Evolutionary conservation across 176 grass and related monocot species (phyloP).

Genomic region (Elymus sibiricus): DNA sequence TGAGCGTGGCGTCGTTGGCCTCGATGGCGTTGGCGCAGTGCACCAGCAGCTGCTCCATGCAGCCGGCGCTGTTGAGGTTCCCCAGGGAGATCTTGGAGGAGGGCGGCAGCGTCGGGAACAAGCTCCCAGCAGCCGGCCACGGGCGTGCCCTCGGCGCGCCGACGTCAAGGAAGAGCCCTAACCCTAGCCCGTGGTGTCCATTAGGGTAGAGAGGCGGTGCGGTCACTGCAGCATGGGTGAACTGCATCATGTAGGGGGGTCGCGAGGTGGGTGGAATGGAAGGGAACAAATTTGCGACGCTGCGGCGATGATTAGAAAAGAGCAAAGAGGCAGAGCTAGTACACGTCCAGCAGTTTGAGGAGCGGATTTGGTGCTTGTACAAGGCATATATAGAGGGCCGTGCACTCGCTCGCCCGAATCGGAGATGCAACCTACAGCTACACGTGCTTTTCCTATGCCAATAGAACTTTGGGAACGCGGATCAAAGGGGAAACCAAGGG

Average conservation of each 20-base stretch:
- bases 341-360: slow-evolving; percentile 48
- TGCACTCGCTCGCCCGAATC: slow-evolving; percentile 52
- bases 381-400: slow-evolving; percentile 92
- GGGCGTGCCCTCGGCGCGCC: slow-evolving; percentile 25
- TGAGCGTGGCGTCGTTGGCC: slow-evolving; percentile 90
- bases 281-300: slow-evolving; percentile 18
- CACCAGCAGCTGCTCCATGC: slow-evolving; percentile 98
- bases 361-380: slow-evolving; percentile 91
- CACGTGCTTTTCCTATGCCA: slow-evolving; percentile 39
- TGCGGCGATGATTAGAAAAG: slow-evolving; percentile 43
- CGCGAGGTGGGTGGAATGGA: slow-evolving; percentile 9
- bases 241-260: slow-evolving; percentile 90
- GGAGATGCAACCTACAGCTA: slow-evolving; percentile 28
- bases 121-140: slow-evolving; percentile 37
- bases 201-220: slow-evolving; percentile 46
- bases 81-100: slow-evolving; percentile 56
- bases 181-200: slow-evolving; percentile 40
- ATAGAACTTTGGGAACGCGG: slow-evolving; percentile 43
- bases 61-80: slow-evolving; percentile 61
- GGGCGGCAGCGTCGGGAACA: slow-evolving; percentile 32
- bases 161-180: slow-evolving; percentile 54
- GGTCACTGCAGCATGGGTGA: slow-evolving; percentile 63
- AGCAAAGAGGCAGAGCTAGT: slow-evolving; percentile 29
- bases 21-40: slow-evolving; percentile 99
- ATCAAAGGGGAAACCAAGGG: slow-evolving; percentile 27